Evolutionary conservation across 768 basidiomycete species (phyloP), one percentile per base, ranked within the genome.

Genomic region (Pleurotus djamor): DNA sequence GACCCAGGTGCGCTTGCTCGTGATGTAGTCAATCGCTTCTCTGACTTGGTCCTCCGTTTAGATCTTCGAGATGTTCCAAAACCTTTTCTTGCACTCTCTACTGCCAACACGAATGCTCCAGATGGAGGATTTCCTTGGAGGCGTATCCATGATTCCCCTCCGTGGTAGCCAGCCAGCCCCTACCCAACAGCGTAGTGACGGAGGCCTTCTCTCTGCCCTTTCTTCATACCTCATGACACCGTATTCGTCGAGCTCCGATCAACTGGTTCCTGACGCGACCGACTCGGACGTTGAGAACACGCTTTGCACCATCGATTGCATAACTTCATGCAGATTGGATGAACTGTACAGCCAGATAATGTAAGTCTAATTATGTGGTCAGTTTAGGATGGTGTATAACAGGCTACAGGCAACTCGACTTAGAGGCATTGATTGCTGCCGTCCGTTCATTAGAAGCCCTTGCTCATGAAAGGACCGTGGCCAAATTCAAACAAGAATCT

Each of bases 31-130:
- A 48, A 21, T 66, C 8, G 59, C 52, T 50, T 35, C 16, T 28
- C 38, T 5, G 48, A 17, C 13, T 36, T 28, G 21, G 21, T 28
- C 21, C 13, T 41, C 8, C n/a, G 21, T 21, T 16, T 59, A 97
- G 91, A 94, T 99, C 57, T 98, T 99, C 66, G 96, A 98, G 72
- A 98, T 98, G 88, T 96, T 96, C 74, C 91, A 96, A 68, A 97
- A 95, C 36, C 78, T 99, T 21, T 99, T 98, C 75, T 73, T 98
- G 48, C 92, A 98, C 69, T 96, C 96, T 14, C 79, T 98, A 28
- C 78, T 99, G 14, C 97, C 97, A 0, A 85, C 81, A 8, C 81
- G 89, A 52, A 92, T 99, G 90, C 76, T 97, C 9, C 94, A 96
- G 70, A 96, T 97, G 92, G 96, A 97, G 69, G 97, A 98, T 68